Percentiles rank a stretch among this genome's conserved stretches.
Conservation (phyloP, 345 rosid species). For the Hirschfeldia incana region DNA sequence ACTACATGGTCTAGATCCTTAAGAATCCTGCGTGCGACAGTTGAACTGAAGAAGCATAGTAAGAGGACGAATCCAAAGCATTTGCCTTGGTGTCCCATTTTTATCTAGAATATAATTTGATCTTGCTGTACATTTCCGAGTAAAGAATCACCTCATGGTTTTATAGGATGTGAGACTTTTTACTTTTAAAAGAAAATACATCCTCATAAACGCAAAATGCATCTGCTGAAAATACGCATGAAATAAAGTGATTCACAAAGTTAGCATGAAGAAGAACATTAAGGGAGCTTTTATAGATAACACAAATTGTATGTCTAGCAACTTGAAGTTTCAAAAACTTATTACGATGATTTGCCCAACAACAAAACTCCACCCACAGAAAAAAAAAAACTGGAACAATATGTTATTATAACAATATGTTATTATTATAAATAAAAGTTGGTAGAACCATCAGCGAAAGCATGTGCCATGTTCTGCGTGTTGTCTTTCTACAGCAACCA, state of each 20-base stretch:
- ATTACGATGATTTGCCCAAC: conserved; percentile 23
- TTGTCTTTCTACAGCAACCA: conserved; percentile 81
- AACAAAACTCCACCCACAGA: conserved; percentile 29
- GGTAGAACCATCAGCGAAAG: conserved; percentile 55
- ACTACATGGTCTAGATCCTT: conserved; percentile 30
- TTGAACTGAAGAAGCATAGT: conserved; percentile 43
- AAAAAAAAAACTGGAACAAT: neutral
- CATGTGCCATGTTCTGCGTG: conserved; percentile 59
- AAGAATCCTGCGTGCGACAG: conserved; percentile 47
- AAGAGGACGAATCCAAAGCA: conserved; percentile 41
- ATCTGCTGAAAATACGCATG: conserved; percentile 23
- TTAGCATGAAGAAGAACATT: conserved; percentile 24
- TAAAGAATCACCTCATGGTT: neutral
- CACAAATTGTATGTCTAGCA: conserved; percentile 37
- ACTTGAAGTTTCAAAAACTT: conserved; percentile 14
- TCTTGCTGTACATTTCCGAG: conserved; percentile 17
- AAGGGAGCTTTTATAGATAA: neutral
- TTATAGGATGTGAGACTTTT: conserved; percentile 28
- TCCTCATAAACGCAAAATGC: conserved; percentile 23
- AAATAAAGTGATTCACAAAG: conserved; percentile 21
- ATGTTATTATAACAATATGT: neutral
- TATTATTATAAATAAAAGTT: neutral
- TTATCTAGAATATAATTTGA: conserved; percentile 11
- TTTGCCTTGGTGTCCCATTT: conserved; percentile 45
- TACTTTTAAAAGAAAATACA: conserved; percentile 1